phyloP scores from a whole-genome alignment of 371 early-diverging fungal species.

The Mucor piriformis region DNA sequence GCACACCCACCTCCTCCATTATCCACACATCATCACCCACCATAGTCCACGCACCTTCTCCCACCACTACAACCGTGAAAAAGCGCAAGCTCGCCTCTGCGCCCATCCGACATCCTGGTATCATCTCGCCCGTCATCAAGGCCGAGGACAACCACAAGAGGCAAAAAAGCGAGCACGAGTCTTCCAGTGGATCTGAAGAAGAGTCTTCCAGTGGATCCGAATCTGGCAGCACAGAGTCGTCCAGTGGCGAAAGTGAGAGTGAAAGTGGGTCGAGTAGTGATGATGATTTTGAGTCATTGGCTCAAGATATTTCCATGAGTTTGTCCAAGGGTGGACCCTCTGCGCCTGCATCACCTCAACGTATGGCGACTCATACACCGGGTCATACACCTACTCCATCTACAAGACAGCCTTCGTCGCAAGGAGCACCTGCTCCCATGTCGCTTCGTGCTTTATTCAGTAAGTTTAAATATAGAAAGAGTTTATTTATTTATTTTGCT shows the following conservation, averaged over 20 bases:
- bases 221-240: slow-evolving; percentile 15
- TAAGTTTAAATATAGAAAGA: no score
- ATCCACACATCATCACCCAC: not conserved
- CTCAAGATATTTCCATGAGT: slow-evolving; percentile 26
- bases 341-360: slow-evolving; percentile 22
- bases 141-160: not conserved
- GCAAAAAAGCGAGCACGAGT: not conserved
- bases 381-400: slow-evolving; percentile 11
- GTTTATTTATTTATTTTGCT: not conserved
- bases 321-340: slow-evolving; percentile 25
- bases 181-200: slow-evolving; percentile 15
- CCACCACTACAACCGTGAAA: slow-evolving; percentile 3
- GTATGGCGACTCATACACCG: not conserved
- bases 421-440: slow-evolving; percentile 16
- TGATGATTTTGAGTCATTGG: slow-evolving; percentile 31
- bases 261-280: slow-evolving; percentile 20
- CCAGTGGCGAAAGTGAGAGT: slow-evolving; percentile 21
- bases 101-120: slow-evolving; percentile 28
- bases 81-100: slow-evolving; percentile 28
- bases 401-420: not conserved
- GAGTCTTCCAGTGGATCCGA: slow-evolving; percentile 18
- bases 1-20: slow-evolving; percentile 5
- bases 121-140: slow-evolving; percentile 2
- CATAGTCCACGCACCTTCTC: not conserved
- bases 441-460: slow-evolving; percentile 26